Evolutionary conservation across 1,284 basidiomycete species (phyloP).

Genomic region (Leccinum fallax): DNA sequence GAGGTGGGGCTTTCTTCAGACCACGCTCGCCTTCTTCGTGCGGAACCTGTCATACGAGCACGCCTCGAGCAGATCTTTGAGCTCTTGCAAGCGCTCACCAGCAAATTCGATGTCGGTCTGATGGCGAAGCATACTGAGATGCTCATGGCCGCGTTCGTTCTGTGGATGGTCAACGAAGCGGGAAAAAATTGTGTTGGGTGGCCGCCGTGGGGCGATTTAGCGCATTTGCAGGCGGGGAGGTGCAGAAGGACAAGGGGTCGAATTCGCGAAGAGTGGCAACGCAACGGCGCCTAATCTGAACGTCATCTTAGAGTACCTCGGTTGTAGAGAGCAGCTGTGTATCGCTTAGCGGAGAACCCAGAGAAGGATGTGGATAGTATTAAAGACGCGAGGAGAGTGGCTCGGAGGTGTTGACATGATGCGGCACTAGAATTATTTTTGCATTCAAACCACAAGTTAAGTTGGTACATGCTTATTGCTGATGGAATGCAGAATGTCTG

Average conservation of each 20-base stretch:
- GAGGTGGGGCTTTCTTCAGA: conserved; percentile 87
- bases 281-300: conserved; percentile 56
- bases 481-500: too few species aligned
- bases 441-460: too few species aligned
- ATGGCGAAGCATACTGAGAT: conserved; percentile 86
- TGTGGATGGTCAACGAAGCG: conserved; percentile 93
- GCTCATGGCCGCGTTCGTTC: conserved; percentile 92
- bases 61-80: conserved; percentile 87
- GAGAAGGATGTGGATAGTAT: neutral
- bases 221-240: conserved; percentile 81
- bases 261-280: conserved; percentile 68
- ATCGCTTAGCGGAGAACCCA: neutral
- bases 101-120: conserved; percentile 80
- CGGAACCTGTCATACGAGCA: conserved; percentile 92
- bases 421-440: too few species aligned
- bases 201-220: conserved; percentile 81
- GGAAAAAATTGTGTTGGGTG: conserved; percentile 85
- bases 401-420: too few species aligned
- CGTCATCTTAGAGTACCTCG: conserved; percentile 61
- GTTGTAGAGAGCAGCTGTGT: conserved; percentile 52
- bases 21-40: conserved; percentile 91
- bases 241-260: conserved; percentile 59
- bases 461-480: too few species aligned
- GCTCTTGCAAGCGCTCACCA: conserved; percentile 78
- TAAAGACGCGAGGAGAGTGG: too few species aligned